Conservation (phyloP, 345 rosid genomes). For the Luvunga scandens region DNA sequence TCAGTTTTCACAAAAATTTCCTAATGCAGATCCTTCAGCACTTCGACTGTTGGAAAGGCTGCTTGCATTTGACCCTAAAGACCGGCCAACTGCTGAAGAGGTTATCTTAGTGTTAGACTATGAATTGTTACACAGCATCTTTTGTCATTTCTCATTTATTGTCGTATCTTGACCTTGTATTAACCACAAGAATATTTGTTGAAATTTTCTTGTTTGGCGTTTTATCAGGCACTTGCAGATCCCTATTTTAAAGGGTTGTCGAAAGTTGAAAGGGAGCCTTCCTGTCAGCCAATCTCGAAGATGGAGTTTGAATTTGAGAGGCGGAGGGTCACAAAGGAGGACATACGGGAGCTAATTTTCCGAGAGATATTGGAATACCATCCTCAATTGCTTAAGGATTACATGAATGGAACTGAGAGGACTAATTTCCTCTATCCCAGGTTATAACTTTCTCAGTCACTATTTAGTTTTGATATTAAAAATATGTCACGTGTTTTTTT, state of each 20-base stretch:
- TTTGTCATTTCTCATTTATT: neutral
- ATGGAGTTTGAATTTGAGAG: slow-evolving; percentile 99
- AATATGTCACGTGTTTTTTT: slow-evolving; percentile 1
- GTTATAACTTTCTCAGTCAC: slow-evolving; percentile 30
- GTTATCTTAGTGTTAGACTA: slow-evolving; percentile 28
- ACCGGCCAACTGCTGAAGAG: slow-evolving; percentile 90
- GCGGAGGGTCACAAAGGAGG: slow-evolving; percentile 86
- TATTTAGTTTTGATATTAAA: neutral
- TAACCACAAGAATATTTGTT: neutral
- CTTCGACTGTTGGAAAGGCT: slow-evolving; percentile 65
- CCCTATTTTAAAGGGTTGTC: slow-evolving; percentile 89
- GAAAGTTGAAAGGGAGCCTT: slow-evolving; percentile 93
- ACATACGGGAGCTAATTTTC: slow-evolving; percentile 79
- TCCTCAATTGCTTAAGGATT: slow-evolving; percentile 87
- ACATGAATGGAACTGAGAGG: slow-evolving; percentile 82
- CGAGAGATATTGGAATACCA: slow-evolving; percentile 90
- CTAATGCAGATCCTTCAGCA: slow-evolving; percentile 81
- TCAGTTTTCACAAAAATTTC: slow-evolving; percentile 70
- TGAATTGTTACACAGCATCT: neutral
- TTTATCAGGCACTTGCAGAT: slow-evolving; percentile 76
- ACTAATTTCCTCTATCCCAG: slow-evolving; percentile 92
- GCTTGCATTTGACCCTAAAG: slow-evolving; percentile 94
- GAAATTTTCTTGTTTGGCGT: neutral
- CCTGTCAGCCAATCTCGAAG: slow-evolving; percentile 87
- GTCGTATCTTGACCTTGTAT: neutral